Evolutionary conservation across 768 basidiomycete species (phyloP).

Genomic region (Flagelloscypha sp.): DNA sequence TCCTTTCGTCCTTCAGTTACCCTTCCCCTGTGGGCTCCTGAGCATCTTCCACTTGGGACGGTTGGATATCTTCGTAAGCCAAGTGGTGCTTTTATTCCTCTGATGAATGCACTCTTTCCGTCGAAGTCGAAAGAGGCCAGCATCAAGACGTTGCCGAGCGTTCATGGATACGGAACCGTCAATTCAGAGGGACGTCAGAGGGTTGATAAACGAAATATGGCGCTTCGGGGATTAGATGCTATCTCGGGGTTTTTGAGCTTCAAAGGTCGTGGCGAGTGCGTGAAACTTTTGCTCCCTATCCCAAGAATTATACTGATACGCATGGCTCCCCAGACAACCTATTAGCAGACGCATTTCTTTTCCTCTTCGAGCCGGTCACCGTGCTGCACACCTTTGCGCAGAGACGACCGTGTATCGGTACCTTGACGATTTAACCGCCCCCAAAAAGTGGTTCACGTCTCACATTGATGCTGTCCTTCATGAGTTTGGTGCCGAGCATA

Average conservation of each 20-base stretch:
- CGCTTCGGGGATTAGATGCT: constrained; percentile 50
- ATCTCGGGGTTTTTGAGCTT: constrained; percentile 43
- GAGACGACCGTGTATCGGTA: constrained; percentile 67
- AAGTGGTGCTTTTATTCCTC: constrained; percentile 58
- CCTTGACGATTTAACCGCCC: constrained; percentile 51
- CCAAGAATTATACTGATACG: neutral
- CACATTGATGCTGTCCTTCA: constrained; percentile 59
- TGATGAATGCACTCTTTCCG: constrained; percentile 63
- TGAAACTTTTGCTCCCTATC: constrained; percentile 19
- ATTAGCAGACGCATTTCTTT: constrained; percentile 48
- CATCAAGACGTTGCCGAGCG: constrained; percentile 43
- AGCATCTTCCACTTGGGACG: constrained; percentile 53
- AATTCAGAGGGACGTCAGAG: constrained; percentile 35
- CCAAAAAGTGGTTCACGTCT: constrained; percentile 66
- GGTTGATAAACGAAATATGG: constrained; percentile 50
- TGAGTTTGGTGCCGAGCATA: constrained; percentile 39
- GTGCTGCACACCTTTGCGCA: constrained; percentile 56
- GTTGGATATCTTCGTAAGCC: constrained; percentile 70
- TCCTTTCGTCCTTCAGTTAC: constrained; percentile 32
- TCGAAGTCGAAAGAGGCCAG: constrained; percentile 33
- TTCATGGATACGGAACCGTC: constrained; percentile 59
- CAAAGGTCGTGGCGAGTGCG: constrained; percentile 25
- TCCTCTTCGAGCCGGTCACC: constrained; percentile 56
- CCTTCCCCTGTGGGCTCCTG: constrained; percentile 65
- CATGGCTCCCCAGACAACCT: constrained; percentile 27